Conservation (phyloP, 1,284 basidiomycete species). For the Cerioporus squamosus region DNA sequence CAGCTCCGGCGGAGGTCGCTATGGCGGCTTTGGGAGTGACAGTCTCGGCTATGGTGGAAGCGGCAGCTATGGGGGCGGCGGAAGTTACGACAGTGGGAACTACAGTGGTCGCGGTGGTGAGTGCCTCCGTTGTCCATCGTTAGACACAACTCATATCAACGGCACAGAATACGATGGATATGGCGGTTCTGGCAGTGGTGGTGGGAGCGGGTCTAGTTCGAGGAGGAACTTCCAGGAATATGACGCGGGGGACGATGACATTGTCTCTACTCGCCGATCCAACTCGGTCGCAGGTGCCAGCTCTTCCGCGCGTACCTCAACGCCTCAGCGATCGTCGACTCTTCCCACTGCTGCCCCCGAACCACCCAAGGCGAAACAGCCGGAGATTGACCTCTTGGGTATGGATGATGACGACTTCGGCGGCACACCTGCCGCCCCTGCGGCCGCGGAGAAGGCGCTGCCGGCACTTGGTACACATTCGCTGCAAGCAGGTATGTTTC, state of each 20-base stretch:
- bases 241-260: conserved; percentile 94
- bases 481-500: conserved; percentile 45
- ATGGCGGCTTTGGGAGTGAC: conserved; percentile 86
- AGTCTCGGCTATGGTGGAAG: conserved; percentile 42
- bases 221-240: conserved; percentile 87
- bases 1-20: conserved; percentile 60
- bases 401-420: conserved; percentile 73
- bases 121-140: not conserved
- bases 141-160: conserved; percentile 4
- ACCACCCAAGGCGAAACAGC: conserved; percentile 44
- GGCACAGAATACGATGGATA: conserved; percentile 35
- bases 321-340: conserved; percentile 42
- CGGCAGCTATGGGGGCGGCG: conserved; percentile 37
- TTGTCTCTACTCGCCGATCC: conserved; percentile 44
- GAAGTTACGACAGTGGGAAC: conserved; percentile 4
- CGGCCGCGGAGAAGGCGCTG: conserved; percentile 58
- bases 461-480: conserved; percentile 44
- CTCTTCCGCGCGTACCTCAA: conserved; percentile 21
- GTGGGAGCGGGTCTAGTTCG: conserved; percentile 48
- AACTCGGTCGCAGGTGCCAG: conserved; percentile 37
- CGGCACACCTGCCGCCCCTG: conserved; percentile 10
- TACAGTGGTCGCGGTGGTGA: conserved; percentile 22
- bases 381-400: conserved; percentile 47
- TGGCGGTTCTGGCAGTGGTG: conserved; percentile 35
- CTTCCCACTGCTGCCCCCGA: conserved; percentile 44